Conservation (phyloP, 2,329 filamentous ascomycete species). For the Colletotrichum paranaense region DNA sequence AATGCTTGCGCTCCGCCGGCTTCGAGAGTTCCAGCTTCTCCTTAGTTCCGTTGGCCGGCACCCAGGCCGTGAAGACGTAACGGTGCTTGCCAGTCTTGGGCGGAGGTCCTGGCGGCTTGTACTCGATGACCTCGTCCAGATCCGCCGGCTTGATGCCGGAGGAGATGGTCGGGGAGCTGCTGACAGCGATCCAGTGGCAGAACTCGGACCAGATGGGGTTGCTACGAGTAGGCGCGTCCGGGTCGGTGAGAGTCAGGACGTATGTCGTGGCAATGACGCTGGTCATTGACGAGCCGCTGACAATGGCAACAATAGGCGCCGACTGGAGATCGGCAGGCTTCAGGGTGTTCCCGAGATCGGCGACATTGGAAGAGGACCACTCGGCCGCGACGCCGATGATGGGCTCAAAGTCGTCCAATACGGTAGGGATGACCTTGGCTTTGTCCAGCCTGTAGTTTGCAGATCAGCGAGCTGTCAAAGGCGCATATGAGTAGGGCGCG, state of each 20-base stretch:
- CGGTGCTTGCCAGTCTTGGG: constrained; percentile 55
- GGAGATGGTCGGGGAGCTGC: constrained; percentile 40
- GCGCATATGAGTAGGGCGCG: too few species aligned
- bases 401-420: constrained; percentile 36
- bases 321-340: constrained; percentile 31
- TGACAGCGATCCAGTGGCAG: constrained; percentile 57
- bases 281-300: constrained; percentile 27
- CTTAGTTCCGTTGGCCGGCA: constrained; percentile 51
- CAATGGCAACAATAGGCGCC: constrained; percentile 26
- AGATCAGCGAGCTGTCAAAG: background rate
- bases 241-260: constrained; percentile 52
- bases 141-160: constrained; percentile 36
- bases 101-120: constrained; percentile 55
- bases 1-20: constrained; percentile 51
- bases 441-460: constrained; percentile 16
- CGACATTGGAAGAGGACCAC: constrained; percentile 27
- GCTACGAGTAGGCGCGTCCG: constrained; percentile 54
- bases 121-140: constrained; percentile 50
- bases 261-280: constrained; percentile 41
- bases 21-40: constrained; percentile 47
- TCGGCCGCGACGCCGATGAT: constrained; percentile 32
- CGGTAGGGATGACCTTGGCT: constrained; percentile 35
- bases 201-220: constrained; percentile 57
- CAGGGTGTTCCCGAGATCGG: constrained; percentile 35
- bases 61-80: constrained; percentile 55